phyloP scores from a whole-genome alignment of 1,284 basidiomycete species.

The Vanrija humicola region DNA sequence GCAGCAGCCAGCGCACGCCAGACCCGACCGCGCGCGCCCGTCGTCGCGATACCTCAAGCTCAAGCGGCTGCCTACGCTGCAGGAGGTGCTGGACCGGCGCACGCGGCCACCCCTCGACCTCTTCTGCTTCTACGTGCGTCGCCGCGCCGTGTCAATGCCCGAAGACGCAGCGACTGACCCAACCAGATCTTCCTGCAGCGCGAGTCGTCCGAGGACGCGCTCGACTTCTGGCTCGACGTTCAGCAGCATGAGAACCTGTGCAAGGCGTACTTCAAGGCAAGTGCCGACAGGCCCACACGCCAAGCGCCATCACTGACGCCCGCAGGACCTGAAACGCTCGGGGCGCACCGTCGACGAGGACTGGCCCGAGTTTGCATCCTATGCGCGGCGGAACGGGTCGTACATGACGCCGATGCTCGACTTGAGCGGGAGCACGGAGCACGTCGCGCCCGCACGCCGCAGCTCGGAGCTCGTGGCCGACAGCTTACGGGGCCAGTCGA shows the following conservation, averaged over 20 bases:
- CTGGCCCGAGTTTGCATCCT: constrained; percentile 95
- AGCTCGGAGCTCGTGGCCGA: constrained; percentile 6
- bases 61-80: constrained; percentile 55
- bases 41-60: constrained; percentile 41
- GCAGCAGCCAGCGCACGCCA: too few species aligned
- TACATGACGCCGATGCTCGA: constrained; percentile 67
- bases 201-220: constrained; percentile 87
- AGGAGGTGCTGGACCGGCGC: constrained; percentile 77
- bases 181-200: constrained; percentile 71
- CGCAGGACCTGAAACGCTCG: constrained; percentile 79
- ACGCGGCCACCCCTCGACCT: constrained; percentile 93
- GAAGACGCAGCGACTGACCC: neutral
- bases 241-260: constrained; percentile 99
- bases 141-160: neutral
- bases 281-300: constrained; percentile 1
- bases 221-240: constrained; percentile 98
- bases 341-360: constrained; percentile 87
- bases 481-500: too few species aligned
- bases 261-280: constrained; percentile 87
- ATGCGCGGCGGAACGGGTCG: constrained; percentile 58
- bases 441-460: constrained; percentile 7
- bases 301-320: neutral
- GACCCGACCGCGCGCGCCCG: too few species aligned
- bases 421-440: constrained; percentile 11
- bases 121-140: constrained; percentile 93